Conservation (phyloP, 2,329 filamentous ascomycete genomes). For the Ambrosiella beaveri region DNA sequence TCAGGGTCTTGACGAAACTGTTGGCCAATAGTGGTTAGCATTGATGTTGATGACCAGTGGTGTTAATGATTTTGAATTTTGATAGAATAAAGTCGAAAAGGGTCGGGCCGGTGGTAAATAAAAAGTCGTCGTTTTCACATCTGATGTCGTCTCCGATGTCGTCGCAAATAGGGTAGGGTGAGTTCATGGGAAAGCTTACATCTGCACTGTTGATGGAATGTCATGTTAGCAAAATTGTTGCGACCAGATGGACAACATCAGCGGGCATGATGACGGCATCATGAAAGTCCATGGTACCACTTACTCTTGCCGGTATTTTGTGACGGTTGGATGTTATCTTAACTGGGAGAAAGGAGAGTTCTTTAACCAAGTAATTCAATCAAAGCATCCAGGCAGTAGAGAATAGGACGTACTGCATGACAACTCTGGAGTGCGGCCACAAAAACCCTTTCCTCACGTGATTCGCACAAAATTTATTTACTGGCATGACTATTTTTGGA, state of each 20-base stretch:
- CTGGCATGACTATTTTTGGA: conserved; percentile 1
- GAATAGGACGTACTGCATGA: conserved; percentile 11
- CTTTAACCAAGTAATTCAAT: conserved; percentile 18
- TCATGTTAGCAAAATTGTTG: conserved; percentile 29
- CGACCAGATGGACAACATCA: conserved; percentile 1
- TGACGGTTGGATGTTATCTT: conserved; percentile 23
- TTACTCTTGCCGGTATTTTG: conserved; percentile 42
- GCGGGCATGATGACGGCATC: not conserved
- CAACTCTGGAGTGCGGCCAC: conserved; percentile 11
- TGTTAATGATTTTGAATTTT: not conserved
- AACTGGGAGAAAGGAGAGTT: conserved; percentile 13
- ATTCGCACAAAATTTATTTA: conserved; percentile 8
- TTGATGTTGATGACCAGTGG: conserved; percentile 5
- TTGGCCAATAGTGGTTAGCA: conserved; percentile 17
- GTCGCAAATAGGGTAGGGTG: not conserved
- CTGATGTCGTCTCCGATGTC: not conserved
- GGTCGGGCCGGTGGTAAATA: not conserved
- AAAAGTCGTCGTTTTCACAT: not conserved
- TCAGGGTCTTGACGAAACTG: conserved; percentile 99
- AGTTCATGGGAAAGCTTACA: conserved; percentile 41
- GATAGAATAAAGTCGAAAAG: not conserved
- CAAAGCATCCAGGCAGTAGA: conserved; percentile 13
- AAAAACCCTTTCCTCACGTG: conserved; percentile 13
- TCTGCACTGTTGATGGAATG: conserved; percentile 51
- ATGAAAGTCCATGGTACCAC: conserved; percentile 19